phyloP scores from a whole-genome alignment of 164 flowering plant genomes.

The Protea cynaroides region DNA sequence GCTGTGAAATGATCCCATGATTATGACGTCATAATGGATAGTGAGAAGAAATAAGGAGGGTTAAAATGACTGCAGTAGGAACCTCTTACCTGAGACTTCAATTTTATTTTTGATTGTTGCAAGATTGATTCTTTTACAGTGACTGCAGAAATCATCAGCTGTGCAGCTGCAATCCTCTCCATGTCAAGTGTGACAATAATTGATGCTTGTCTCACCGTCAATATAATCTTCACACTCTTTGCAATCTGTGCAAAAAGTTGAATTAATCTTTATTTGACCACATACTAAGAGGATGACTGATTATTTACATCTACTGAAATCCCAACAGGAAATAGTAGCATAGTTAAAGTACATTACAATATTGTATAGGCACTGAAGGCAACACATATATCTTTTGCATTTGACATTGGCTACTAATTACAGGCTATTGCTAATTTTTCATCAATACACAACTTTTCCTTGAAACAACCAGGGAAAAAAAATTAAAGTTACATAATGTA shows the following conservation, averaged over 20 bases:
- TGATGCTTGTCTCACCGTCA: constrained; percentile 51
- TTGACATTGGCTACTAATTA: too few relatives aligned
- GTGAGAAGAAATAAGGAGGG: constrained; percentile 1
- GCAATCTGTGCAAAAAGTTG: constrained; percentile 51
- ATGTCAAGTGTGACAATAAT: constrained; percentile 57
- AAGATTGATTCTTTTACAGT: constrained; percentile 57
- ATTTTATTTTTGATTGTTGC: constrained; percentile 40
- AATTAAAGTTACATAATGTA: too few relatives aligned
- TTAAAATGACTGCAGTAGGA: neutral
- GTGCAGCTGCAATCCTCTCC: constrained; percentile 50
- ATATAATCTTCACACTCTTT: constrained; percentile 53
- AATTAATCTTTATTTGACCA: neutral
- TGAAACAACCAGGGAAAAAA: too few relatives aligned
- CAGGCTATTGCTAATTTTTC: too few relatives aligned
- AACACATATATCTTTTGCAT: too few relatives aligned
- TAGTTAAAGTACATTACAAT: too few relatives aligned
- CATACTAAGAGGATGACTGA: neutral
- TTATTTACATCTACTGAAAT: too few relatives aligned
- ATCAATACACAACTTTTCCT: too few relatives aligned
- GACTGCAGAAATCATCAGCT: constrained; percentile 48
- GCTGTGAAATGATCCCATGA: constrained; percentile 31
- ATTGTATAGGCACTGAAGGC: too few relatives aligned
- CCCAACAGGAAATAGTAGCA: too few relatives aligned
- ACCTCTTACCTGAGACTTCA: constrained; percentile 43
- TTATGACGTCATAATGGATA: constrained; percentile 9